Conservation (phyloP, 306 rosid genomes). For the Urtica urens region DNA sequence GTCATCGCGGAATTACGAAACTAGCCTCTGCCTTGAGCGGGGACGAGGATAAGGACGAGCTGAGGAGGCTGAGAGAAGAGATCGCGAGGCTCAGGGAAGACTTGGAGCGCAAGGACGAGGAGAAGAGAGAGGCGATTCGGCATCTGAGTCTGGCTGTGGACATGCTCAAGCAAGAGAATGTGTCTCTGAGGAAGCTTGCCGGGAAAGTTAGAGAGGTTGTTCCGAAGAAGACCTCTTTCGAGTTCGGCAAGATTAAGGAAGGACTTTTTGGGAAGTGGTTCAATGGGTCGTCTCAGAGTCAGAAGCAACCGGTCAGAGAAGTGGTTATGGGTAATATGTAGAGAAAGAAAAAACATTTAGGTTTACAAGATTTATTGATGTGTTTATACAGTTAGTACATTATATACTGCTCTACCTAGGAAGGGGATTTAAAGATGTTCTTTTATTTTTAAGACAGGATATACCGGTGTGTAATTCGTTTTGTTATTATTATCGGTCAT, state of each 20-base stretch:
- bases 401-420: not conserved
- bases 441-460: not conserved
- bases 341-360: conserved; percentile 7
- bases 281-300: conserved; percentile 23
- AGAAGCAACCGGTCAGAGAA: conserved; percentile 28
- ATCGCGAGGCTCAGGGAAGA: conserved; percentile 29
- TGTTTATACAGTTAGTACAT: not conserved
- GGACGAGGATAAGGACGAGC: conserved; percentile 30
- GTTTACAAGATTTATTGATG: conserved; percentile 11
- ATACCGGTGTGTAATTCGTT: too few species aligned
- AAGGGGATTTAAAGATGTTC: conserved; percentile 5
- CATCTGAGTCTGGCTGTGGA: conserved; percentile 66
- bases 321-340: conserved; percentile 9
- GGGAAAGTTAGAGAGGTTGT: conserved; percentile 28
- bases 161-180: conserved; percentile 60
- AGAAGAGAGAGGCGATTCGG: conserved; percentile 60
- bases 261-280: conserved; percentile 39
- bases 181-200: conserved; percentile 36
- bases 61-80: conserved; percentile 38
- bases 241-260: conserved; percentile 37
- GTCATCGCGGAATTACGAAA: conserved; percentile 9
- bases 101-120: conserved; percentile 55
- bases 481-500: too few species aligned
- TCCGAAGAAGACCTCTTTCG: conserved; percentile 43
- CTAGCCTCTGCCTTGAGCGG: conserved; percentile 10